Conservation (phyloP, 768 basidiomycete species). For the Suillus occidentalis region DNA sequence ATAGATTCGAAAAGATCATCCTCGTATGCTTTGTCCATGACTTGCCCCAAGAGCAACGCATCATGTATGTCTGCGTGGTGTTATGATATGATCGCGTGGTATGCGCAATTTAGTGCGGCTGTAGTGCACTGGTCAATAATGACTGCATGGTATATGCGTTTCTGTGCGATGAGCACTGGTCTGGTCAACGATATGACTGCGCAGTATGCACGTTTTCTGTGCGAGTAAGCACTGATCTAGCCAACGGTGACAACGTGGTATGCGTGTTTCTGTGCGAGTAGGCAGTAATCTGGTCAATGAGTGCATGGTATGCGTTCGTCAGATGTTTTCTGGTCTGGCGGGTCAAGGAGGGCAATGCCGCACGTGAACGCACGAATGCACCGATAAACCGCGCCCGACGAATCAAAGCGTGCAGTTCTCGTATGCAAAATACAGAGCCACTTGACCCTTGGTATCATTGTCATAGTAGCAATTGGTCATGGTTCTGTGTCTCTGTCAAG, state of each 20-base stretch:
- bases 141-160: not conserved
- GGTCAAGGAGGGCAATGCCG: conserved; percentile 10
- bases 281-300: not conserved
- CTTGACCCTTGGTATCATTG: conserved; percentile 10
- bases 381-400: conserved; percentile 7
- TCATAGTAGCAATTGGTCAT: conserved; percentile 3
- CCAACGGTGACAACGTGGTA: not conserved
- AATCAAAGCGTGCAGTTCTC: conserved; percentile 2
- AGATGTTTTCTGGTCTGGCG: not conserved
- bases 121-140: not conserved
- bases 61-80: not conserved
- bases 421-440: conserved; percentile 9
- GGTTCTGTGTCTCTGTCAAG: not conserved
- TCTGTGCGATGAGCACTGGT: not conserved
- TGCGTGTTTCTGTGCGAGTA: not conserved
- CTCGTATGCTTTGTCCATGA: conserved; percentile 10
- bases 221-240: not conserved
- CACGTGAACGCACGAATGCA: conserved; percentile 8
- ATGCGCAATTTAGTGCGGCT: not conserved
- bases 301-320: not conserved
- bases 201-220: not conserved
- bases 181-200: not conserved
- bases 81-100: not conserved
- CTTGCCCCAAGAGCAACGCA: conserved; percentile 4
- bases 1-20: conserved; percentile 4